These are phyloP conservation scores for Leishmania braziliensis DNA, from an alignment of 208 protist species.

Conservation along the genomic window DNA sequence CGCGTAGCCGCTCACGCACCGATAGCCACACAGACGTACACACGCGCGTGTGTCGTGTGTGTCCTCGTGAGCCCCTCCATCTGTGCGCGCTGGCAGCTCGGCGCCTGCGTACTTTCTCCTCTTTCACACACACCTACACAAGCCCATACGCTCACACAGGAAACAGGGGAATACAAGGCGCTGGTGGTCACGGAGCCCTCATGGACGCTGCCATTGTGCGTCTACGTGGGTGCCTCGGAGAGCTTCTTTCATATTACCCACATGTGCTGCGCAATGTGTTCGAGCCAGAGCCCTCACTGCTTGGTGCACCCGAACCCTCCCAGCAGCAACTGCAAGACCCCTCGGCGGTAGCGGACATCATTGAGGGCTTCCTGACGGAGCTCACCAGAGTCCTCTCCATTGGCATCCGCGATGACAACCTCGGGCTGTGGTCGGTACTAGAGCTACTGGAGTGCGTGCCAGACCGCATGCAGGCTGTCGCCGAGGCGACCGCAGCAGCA, in stretches of 20 bases:
- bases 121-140: background rate
- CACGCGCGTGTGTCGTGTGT: background rate
- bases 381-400: conserved; percentile 46
- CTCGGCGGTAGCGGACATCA: conserved; percentile 19
- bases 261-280: conserved; percentile 26
- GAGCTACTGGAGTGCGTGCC: conserved; percentile 44
- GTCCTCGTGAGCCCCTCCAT: background rate
- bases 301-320: background rate
- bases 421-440: conserved; percentile 64
- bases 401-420: conserved; percentile 35
- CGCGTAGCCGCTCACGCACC: background rate
- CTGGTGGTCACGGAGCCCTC: background rate
- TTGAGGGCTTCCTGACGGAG: conserved; percentile 48
- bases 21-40: background rate
- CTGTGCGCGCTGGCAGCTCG: background rate
- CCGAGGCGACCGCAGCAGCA: background rate
- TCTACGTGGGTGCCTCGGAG: conserved; percentile 12
- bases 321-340: background rate
- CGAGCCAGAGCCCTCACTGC: background rate
- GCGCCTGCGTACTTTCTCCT: background rate
- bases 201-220: conserved; percentile 15
- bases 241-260: conserved; percentile 23
- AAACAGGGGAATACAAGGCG: background rate
- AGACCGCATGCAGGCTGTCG: conserved; percentile 20
- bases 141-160: background rate